Base-by-base conservation (phyloP, 2,329 filamentous ascomycete genomes). In the Colletotrichum tropicicola region DNA sequence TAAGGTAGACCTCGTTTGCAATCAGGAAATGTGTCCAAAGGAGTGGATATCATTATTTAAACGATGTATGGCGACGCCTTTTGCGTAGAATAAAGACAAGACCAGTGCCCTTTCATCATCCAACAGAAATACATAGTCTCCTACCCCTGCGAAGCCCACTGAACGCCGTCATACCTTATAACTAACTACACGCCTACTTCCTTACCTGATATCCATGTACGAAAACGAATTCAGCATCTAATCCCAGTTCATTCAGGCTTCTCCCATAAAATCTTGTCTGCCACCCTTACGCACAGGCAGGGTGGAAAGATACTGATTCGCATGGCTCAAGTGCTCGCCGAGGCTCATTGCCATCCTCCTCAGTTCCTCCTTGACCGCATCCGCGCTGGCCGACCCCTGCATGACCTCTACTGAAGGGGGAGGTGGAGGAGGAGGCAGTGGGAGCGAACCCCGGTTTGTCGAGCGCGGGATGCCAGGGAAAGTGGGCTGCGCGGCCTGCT, bases 331-430 rank as follows among this genome's bases (percentile, higher is more conserved):
- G 58, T 85, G 83, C n/a, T 85, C 82, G 6, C 79, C 76, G 3
- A 85, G 74, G 59, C 79, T 82, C 73, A 82, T 82, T 13, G 84
- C 80, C 63, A 88, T 76, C 17, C 81, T 79, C 8, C 85, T 80
- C 66, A 88, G 77, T 68, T 83, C 79, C 60, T 83, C 80, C 44
- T 82, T 82, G 19, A 86, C 82, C 49, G 87, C 85, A 23, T 82
- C 81, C 4, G 78, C 73, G 0, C 83, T 82, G 0, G 85, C 84
- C 30, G 82, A 78, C 3, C 85, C 85, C 70, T 88, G 85, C 79
- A 89, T 83, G 41, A 87, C 84, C 54, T 80, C 79, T 3, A 79
- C 74, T 2, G 83, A 81, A 2, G 86, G 86, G 9, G 83, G 81
- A 2, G 76, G 75, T 4, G 80, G 83, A 23, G 78, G 75, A 3